Base-by-base conservation (phyloP, 805 yeast species). In the Kodamaea hsintzibuensis region DNA sequence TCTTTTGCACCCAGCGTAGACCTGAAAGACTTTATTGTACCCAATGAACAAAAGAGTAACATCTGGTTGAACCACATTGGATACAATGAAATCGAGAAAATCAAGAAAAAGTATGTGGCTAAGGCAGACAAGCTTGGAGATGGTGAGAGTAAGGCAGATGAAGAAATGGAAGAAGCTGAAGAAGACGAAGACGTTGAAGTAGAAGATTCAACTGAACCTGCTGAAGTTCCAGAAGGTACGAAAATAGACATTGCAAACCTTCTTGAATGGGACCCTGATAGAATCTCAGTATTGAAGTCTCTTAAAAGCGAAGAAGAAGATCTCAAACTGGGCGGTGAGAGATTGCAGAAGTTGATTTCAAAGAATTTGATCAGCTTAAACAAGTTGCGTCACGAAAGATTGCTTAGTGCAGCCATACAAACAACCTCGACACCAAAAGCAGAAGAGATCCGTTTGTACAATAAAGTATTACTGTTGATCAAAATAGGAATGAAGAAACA, bases 11-110 rank as follows among this genome's bases (percentile, higher is more conserved):
- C 79, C 4, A 49, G 55, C 1, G 42, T 57, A 10, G 79, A 74
- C 55, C 73, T 71, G 65, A 63, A 64, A 40, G 71, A 67, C 17
- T 56, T 69, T 2, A 70, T 72, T 18, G 63, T 75, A 10, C 66
- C 72, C n/a, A 65, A 64, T 22, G 62, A 61, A 14, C 62, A 70
- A 25, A 71, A 69, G 52, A 64, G 64, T 18, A 65, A 67, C 40
- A 65, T 76, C 14, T 76, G 80, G 80, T 64, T 70, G 39, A 67
- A 68, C 50, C 78, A 74, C 56, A 62, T 76, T 18, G 80, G 80
- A 0, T 60, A 61, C 16, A 61, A 65, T 16, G 65, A 72, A 53
- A 63, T 74, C 37, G 65, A 61, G 30, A 58, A 62, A 8, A 64
- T 73, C 33, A 72, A 63, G 52, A 55, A 56, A 48, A 57, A 27